Percentiles rank a stretch among this genome's conserved stretches.
phyloP scores from a whole-genome alignment of 2,329 filamentous ascomycete species.

The Chalara sp. region DNA sequence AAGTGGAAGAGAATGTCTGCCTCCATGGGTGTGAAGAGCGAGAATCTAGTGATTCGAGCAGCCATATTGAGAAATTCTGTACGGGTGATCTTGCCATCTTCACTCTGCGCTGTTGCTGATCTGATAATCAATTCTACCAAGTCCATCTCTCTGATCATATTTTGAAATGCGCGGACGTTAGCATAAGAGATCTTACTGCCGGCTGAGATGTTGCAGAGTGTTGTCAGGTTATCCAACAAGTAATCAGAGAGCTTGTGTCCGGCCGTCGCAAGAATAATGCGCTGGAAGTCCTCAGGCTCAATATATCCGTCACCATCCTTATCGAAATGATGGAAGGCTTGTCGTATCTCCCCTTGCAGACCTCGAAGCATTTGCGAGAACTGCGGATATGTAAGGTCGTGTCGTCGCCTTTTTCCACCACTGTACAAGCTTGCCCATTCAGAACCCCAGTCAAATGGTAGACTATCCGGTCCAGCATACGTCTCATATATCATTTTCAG shows the following conservation, averaged over 20 bases:
- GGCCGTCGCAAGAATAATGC: constrained; percentile 89
- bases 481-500: constrained; percentile 80
- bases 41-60: constrained; percentile 84
- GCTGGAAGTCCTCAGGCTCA: constrained; percentile 90
- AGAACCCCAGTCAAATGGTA: constrained; percentile 95
- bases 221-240: constrained; percentile 81
- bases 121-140: constrained; percentile 89
- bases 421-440: constrained; percentile 96
- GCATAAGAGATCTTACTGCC: constrained; percentile 95
- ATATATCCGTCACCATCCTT: constrained; percentile 92
- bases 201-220: constrained; percentile 88
- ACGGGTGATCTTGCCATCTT: constrained; percentile 88
- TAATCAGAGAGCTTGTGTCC: constrained; percentile 97
- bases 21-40: constrained; percentile 96
- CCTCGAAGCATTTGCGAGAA: constrained; percentile 98
- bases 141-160: constrained; percentile 97
- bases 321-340: constrained; percentile 90
- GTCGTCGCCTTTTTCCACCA: constrained; percentile 78
- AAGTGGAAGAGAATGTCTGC: constrained; percentile 99
- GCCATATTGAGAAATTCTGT: constrained; percentile 94
- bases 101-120: constrained; percentile 75
- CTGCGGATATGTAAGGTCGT: constrained; percentile 89
- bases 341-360: constrained; percentile 89
- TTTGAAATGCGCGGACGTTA: constrained; percentile 96
- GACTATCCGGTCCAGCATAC: constrained; percentile 77